phyloP scores from a whole-genome alignment of 352 stramenopile species.

The Phytophthora palmivora region DNA sequence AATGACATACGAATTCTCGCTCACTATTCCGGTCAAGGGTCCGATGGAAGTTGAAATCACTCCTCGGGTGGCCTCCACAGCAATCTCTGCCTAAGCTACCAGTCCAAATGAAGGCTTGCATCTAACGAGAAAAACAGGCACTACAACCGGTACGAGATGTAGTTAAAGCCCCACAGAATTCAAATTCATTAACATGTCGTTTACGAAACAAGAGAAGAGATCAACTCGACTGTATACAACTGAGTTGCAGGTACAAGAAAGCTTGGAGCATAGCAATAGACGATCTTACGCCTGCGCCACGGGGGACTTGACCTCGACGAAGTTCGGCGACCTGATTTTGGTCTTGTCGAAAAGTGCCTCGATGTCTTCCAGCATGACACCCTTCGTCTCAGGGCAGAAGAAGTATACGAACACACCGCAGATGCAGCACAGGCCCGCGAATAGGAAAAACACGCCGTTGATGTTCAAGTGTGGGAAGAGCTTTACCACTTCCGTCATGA shows the following conservation, averaged over 20 bases:
- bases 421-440: slow-evolving; percentile 45
- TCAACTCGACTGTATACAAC: no score
- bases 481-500: slow-evolving; percentile 38
- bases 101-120: background rate
- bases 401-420: slow-evolving; percentile 48
- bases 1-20: slow-evolving; percentile 50
- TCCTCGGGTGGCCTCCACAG: background rate
- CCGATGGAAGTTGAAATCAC: slow-evolving; percentile 2
- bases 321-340: slow-evolving; percentile 1
- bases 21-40: slow-evolving; percentile 29
- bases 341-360: slow-evolving; percentile 41
- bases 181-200: slow-evolving; percentile 4
- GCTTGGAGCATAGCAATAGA: background rate
- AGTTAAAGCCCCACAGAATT: slow-evolving; percentile 1
- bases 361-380: slow-evolving; percentile 55
- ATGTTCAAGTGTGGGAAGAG: slow-evolving; percentile 42
- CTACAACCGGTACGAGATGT: background rate
- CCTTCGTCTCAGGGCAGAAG: slow-evolving; percentile 50
- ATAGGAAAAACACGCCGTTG: slow-evolving; percentile 66
- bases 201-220: no score
- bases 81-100: background rate
- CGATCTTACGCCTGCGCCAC: background rate
- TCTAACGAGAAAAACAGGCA: no score
- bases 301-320: slow-evolving; percentile 35
- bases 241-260: no score